phyloP scores from a whole-genome alignment of 345 rosid genomes.

The Corchorus capsularis region DNA sequence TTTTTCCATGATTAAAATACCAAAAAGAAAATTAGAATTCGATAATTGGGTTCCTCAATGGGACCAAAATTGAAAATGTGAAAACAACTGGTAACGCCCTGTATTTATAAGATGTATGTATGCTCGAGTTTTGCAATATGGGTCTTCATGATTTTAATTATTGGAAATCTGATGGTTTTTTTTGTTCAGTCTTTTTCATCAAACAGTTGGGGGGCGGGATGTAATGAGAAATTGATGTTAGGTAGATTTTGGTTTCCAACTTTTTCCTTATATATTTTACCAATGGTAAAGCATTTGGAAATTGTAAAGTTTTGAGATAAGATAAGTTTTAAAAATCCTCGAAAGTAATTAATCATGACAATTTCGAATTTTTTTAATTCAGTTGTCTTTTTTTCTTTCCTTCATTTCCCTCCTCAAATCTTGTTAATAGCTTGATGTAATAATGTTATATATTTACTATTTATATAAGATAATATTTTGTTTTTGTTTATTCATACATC shows the following conservation, averaged over 20 bases:
- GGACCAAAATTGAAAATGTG: slow-evolving; percentile 18
- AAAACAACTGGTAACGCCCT: slow-evolving; percentile 6
- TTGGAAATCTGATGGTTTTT: background rate
- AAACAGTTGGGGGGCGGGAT: slow-evolving; percentile 20
- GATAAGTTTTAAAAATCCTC: no score
- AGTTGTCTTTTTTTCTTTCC: no score
- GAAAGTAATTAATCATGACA: no score
- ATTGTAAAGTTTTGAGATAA: no score
- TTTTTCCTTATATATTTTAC: background rate
- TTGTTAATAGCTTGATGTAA: no score
- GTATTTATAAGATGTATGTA: background rate
- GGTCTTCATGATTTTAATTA: background rate
- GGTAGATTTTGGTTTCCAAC: slow-evolving; percentile 25
- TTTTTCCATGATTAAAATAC: background rate
- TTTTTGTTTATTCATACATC: no score
- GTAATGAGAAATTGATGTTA: slow-evolving; percentile 16
- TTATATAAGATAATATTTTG: no score
- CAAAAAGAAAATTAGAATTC: background rate
- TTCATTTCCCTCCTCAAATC: no score
- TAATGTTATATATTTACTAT: no score
- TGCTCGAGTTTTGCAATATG: background rate
- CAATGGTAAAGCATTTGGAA: no score
- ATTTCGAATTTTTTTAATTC: no score
- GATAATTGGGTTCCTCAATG: background rate
- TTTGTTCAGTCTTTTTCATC: slow-evolving; percentile 18